phyloP scores from a whole-genome alignment of 495 filamentous ascomycete genomes.

The Cercophora scortea region DNA sequence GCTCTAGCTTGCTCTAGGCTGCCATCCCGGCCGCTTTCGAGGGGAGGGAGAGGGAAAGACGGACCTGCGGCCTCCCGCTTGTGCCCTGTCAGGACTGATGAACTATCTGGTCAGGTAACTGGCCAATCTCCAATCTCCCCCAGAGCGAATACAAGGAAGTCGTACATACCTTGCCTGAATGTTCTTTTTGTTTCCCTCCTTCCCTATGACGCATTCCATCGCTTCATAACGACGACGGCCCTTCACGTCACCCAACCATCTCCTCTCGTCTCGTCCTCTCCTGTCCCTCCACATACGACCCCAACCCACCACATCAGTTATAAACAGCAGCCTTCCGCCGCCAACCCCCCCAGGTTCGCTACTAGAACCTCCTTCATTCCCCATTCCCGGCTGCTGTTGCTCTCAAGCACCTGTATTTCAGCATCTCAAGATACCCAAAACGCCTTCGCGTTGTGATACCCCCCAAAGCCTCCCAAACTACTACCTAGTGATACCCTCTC shows the following conservation, averaged over 20 bases:
- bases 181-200: neutral
- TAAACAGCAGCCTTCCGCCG: slow-evolving; percentile 4
- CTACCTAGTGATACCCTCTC: slow-evolving; percentile 7
- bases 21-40: neutral
- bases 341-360: neutral
- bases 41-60: neutral
- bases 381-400: neutral
- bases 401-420: neutral
- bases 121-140: neutral
- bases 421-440: neutral
- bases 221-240: neutral
- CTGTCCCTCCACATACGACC: neutral
- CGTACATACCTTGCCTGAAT: too few relatives aligned
- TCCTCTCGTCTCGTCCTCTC: neutral
- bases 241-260: slow-evolving; percentile 1
- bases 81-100: neutral
- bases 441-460: slow-evolving; percentile 10
- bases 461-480: neutral
- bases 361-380: neutral
- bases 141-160: slow-evolving; percentile 2
- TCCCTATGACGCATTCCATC: slow-evolving; percentile 16
- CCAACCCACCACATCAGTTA: neutral
- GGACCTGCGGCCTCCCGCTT: neutral
- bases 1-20: neutral
- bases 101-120: neutral